A percentile compares a stretch with the other conserved stretches of the same genome.
phyloP scores from a whole-genome alignment of 805 yeast species.

The Pichia nakasei region DNA sequence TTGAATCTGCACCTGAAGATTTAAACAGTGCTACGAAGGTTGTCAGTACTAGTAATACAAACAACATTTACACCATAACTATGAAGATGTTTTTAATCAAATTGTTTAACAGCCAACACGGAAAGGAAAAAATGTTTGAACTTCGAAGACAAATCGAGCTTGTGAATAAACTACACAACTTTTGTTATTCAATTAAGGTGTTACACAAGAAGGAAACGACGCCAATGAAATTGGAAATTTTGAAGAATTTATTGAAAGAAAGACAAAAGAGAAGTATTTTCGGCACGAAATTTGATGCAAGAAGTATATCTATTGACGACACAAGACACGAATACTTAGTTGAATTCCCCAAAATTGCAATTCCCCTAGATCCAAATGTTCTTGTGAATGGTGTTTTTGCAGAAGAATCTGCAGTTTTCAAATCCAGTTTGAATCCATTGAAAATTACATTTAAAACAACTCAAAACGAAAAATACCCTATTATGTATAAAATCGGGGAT shows the following conservation, averaged over 20 bases:
- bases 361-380: conserved; percentile 80
- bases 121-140: conserved; percentile 23
- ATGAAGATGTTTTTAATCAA: conserved; percentile 22
- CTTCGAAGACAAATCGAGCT: conserved; percentile 52
- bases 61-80: conserved; percentile 19
- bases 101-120: conserved; percentile 19
- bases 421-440: conserved; percentile 83
- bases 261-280: conserved; percentile 30
- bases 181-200: conserved; percentile 56
- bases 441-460: conserved; percentile 59
- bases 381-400: conserved; percentile 69
- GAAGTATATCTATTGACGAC: conserved; percentile 6
- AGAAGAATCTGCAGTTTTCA: conserved; percentile 77
- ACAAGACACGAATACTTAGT: conserved; percentile 24
- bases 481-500: conserved; percentile 94
- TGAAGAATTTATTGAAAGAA: conserved; percentile 51
- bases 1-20: too few relatives aligned
- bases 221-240: conserved; percentile 59
- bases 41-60: not conserved
- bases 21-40: too few relatives aligned
- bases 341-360: conserved; percentile 43
- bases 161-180: conserved; percentile 51
- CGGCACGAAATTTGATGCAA: conserved; percentile 11
- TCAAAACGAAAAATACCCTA: conserved; percentile 47
- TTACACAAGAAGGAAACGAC: conserved; percentile 62